A percentile compares a stretch with the other conserved stretches of the same genome.
These are phyloP conservation scores for Arthrobotrys musiformis DNA, from an alignment of 2,329 filamentous ascomycete genomes.

Conservation along the genomic window DNA sequence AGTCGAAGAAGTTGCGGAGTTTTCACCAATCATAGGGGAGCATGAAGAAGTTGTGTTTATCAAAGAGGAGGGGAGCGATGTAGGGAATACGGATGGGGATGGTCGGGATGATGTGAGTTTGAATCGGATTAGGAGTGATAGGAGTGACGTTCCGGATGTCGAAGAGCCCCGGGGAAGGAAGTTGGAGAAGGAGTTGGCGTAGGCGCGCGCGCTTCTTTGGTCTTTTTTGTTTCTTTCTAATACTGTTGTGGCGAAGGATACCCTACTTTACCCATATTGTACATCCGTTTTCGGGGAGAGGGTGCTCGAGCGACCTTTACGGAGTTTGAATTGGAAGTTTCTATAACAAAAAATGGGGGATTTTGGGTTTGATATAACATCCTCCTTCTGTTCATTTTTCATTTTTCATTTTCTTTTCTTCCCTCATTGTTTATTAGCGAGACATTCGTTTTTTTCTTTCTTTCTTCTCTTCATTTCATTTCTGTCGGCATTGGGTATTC, in stretches of 20 bases:
- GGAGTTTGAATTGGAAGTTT: slow-evolving; percentile 6
- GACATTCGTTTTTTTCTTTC: slow-evolving; percentile 20
- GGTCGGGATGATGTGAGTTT: slow-evolving; percentile 55
- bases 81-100: slow-evolving; percentile 46
- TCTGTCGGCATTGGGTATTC: slow-evolving; percentile 5
- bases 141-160: slow-evolving; percentile 33
- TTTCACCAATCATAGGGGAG: slow-evolving; percentile 56
- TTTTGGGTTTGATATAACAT: slow-evolving; percentile 23
- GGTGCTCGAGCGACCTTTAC: neutral
- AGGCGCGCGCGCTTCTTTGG: neutral
- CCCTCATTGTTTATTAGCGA: slow-evolving; percentile 35
- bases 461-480: neutral
- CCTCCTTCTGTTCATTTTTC: neutral
- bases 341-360: slow-evolving; percentile 2
- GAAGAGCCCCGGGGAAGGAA: slow-evolving; percentile 41
- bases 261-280: slow-evolving; percentile 3
- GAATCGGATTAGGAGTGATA: slow-evolving; percentile 38
- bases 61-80: slow-evolving; percentile 46
- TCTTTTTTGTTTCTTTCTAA: neutral
- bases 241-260: neutral
- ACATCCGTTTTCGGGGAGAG: neutral
- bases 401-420: neutral
- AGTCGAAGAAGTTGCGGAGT: slow-evolving; percentile 61
- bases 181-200: slow-evolving; percentile 37
- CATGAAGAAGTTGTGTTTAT: slow-evolving; percentile 55